phyloP scores from a whole-genome alignment of 2,329 filamentous ascomycete genomes.

The Penicillium sp. region DNA sequence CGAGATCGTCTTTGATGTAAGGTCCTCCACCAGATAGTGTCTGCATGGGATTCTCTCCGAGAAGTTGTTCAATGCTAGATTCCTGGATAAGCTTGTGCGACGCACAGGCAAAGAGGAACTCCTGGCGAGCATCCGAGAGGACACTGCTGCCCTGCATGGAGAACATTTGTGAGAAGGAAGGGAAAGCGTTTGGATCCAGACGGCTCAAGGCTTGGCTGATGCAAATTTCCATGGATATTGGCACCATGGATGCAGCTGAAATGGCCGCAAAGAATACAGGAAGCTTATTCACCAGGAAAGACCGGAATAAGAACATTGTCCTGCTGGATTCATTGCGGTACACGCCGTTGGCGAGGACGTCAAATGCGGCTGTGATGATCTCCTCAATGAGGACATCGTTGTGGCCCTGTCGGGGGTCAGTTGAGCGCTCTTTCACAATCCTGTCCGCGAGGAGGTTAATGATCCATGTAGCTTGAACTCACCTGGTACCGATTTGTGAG shows the following conservation, averaged over 20 bases:
- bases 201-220: constrained; percentile 63
- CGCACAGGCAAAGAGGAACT: constrained; percentile 88
- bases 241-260: constrained; percentile 55
- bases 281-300: constrained; percentile 76
- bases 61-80: constrained; percentile 69
- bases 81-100: constrained; percentile 80
- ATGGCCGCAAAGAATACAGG: constrained; percentile 60
- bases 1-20: constrained; percentile 72
- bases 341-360: constrained; percentile 81
- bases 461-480: constrained; percentile 21
- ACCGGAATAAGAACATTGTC: constrained; percentile 69
- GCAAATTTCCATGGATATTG: constrained; percentile 59
- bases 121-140: constrained; percentile 65
- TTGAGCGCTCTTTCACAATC: neutral
- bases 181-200: constrained; percentile 60
- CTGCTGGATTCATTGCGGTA: constrained; percentile 62
- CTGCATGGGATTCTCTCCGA: constrained; percentile 81
- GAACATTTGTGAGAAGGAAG: constrained; percentile 62
- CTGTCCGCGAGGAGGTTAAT: neutral
- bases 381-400: constrained; percentile 74
- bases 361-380: constrained; percentile 82
- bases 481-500: constrained; percentile 81
- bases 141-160: constrained; percentile 57
- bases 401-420: constrained; percentile 57
- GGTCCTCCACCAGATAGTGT: constrained; percentile 69